Evolutionary conservation across 768 basidiomycete species (phyloP), one percentile per base, ranked within the genome.

Genomic region (Kwoniella botswanensis): DNA sequence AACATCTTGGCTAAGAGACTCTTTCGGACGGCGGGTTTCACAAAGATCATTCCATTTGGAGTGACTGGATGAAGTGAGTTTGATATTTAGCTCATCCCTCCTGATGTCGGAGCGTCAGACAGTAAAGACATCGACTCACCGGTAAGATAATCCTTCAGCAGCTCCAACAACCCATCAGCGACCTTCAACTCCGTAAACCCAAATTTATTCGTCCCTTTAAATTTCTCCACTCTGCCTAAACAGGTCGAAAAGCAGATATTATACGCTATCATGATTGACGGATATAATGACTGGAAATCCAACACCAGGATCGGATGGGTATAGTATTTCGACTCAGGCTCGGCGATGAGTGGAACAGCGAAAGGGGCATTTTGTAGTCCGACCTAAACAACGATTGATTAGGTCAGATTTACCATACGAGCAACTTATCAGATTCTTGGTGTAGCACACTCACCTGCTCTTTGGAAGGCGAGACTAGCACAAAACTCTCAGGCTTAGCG

Each of bases 231-330:
- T 13, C 95, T 89, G 11, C 97, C 97, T 41, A 99, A 86, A 82
- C 95, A 98, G 2, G 97, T 99, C 29, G 95, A 98, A 63, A 81
- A 85, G 60, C 85, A 86, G 82, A 94, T 94, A 82, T 98, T 98
- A 85, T 99, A 95, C 6, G 94, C 96, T 75, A 98, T 96, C 96
- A 98, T 98, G 70, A 98, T 86, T 0, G 94, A 97, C 0, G 97
- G 97, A 82, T 99, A 99, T 26, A 99, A 87, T 2, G 92, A 94
- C 77, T 97, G 93, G 82, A 98, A 99, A 82, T 99, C 97, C 66
- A 99, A 86, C 0, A 99, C 95, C 44, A 98, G 85, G 13, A 99
- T 86, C 4, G 97, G 97, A 74, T 92, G 92, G 53, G 89, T 92
- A 83, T 98, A 99, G 79, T 94, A 96, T 2, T 92, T 92, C 0